These are phyloP conservation scores for Beauveria asiatica DNA, from an alignment of 2,329 filamentous ascomycete species.

Conservation along the genomic window DNA sequence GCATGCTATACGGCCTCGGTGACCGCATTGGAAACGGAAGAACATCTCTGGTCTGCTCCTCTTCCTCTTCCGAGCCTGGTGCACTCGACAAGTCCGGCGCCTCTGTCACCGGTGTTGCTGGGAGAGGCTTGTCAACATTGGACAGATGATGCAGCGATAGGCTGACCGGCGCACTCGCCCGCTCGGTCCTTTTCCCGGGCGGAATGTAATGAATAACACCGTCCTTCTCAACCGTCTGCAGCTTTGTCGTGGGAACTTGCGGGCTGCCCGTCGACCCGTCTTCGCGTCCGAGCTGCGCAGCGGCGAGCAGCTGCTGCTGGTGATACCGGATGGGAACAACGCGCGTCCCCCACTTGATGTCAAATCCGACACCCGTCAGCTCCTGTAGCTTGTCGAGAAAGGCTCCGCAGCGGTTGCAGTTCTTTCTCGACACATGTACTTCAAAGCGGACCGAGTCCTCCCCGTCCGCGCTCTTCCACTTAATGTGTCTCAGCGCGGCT, in stretches of 20 bases:
- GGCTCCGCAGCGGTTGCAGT: constrained; percentile 21
- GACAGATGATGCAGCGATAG: not conserved
- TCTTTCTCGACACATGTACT: constrained; percentile 27
- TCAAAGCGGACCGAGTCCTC: constrained; percentile 20
- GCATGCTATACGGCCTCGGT: no score
- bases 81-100: not conserved
- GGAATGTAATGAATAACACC: not conserved
- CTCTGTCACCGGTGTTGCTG: not conserved
- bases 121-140: constrained; percentile 7
- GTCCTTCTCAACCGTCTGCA: not conserved
- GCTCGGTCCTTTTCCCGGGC: not conserved
- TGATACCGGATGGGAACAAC: constrained; percentile 13
- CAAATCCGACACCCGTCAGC: constrained; percentile 21
- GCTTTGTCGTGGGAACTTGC: not conserved
- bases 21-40: not conserved
- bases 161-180: not conserved
- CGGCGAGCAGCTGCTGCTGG: not conserved
- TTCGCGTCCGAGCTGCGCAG: not conserved
- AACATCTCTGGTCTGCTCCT: not conserved
- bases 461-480: constrained; percentile 19
- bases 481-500: constrained; percentile 14
- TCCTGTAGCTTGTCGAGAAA: constrained; percentile 19
- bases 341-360: constrained; percentile 21
- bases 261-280: no score
- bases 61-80: not conserved